Base-by-base conservation (phyloP, 2,329 filamentous ascomycete genomes). In the Penicillium sp. region DNA sequence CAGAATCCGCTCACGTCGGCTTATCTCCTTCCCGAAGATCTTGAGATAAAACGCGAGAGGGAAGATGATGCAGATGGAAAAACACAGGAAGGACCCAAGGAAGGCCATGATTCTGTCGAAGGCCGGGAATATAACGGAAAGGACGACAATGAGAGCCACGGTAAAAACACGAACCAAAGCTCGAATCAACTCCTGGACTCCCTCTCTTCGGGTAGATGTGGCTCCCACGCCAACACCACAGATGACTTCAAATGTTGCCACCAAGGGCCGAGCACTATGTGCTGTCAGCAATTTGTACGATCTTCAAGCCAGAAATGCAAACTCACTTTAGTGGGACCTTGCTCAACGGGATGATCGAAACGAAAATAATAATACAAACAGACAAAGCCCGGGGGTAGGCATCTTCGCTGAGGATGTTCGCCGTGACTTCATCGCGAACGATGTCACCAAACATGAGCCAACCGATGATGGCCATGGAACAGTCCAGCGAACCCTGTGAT, bases 101-200 rank as follows among this genome's bases (percentile, higher is more conserved):
- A 96, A 87, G 4, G 90, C 90, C 87, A 96, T 96, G 69, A 96
- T 93, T 52, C 88, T 87, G 71, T 96, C 92, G 69, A 96, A 96
- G 0, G 86, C 84, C 0, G 93, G 92, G 68, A 89, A 84, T 2
- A 88, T 64, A 43, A 90, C 84, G 7, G 93, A 87, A 57, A 97
- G 89, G 49, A 84, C 70, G 31, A 97, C 83, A 66, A 97, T 90
- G 2, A 89, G 63, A n/a, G 90, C 65, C 16, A 91, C 83, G 14
- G 87, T 86, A 16, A 84, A 60, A 2, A 96, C 75, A 42, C 90
- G 86, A 27, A 95, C 81, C 2, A 76, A 68, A 33, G 85, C 78
- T 66, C 85, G 90, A 39, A 24, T 87, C 59, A 22, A 81, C 82
- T 51, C 88, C 81, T 45, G 84, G 83, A 52, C 81, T 77, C 62